A percentile compares a stretch with the other conserved stretches of the same genome.
These are phyloP conservation scores for Earliella scabrosa DNA, from an alignment of 1,284 basidiomycete genomes.

Conservation along the genomic window DNA sequence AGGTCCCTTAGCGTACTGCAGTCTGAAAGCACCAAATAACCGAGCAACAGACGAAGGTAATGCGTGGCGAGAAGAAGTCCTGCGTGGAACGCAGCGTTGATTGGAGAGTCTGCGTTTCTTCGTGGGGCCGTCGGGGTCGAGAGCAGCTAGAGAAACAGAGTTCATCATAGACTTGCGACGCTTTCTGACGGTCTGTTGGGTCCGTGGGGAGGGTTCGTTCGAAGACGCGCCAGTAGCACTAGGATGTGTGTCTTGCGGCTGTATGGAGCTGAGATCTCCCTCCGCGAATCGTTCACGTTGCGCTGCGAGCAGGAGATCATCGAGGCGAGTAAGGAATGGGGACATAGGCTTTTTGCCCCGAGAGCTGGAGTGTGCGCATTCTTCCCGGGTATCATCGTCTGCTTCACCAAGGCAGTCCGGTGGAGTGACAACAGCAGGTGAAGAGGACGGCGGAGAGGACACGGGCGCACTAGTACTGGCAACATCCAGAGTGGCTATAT, in stretches of 20 bases:
- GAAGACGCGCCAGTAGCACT: too few relatives aligned
- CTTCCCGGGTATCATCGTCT: not conserved
- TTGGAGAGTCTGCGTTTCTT: constrained; percentile 7
- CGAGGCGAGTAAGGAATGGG: constrained; percentile 4
- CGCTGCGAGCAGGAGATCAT: constrained; percentile 10
- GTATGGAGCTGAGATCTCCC: not conserved
- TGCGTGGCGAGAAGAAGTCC: not conserved
- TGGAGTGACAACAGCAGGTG: constrained; percentile 14
- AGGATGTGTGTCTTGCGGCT: not conserved
- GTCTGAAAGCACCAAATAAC: constrained; percentile 18
- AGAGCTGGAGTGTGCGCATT: not conserved
- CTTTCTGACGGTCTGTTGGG: not conserved
- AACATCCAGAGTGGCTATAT: not conserved
- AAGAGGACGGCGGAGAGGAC: constrained; percentile 19
- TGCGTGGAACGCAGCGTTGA: not conserved
- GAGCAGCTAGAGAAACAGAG: not conserved
- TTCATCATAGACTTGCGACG: not conserved
- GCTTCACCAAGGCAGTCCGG: not conserved
- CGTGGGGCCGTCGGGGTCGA: not conserved
- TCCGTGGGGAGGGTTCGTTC: not conserved
- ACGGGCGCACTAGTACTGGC: not conserved
- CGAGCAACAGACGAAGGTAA: not conserved
- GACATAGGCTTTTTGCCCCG: too few relatives aligned
- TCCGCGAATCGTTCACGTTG: not conserved
- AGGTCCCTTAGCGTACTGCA: constrained; percentile 20